phyloP scores from a whole-genome alignment of 768 basidiomycete genomes.

The Auriscalpium microsporum region DNA sequence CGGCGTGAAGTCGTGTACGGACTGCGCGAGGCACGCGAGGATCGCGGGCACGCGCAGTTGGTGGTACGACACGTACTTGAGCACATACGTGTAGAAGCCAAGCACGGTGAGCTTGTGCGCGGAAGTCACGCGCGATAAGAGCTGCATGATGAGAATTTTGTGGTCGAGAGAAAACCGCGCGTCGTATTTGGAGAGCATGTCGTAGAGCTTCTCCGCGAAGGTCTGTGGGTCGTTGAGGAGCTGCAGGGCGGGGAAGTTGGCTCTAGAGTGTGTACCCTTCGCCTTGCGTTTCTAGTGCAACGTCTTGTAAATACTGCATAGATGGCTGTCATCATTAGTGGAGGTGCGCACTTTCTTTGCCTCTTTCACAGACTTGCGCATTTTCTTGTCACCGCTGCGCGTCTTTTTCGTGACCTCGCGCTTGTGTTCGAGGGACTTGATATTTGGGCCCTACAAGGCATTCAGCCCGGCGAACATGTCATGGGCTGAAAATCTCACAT shows the following conservation, averaged over 20 bases:
- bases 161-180: conserved; percentile 95
- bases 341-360: conserved; percentile 56
- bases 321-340: background rate
- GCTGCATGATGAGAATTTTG: conserved; percentile 95
- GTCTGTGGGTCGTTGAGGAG: conserved; percentile 92
- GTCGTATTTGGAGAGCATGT: conserved; percentile 75
- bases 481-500: conserved; percentile 23
- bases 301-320: conserved; percentile 1
- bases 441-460: conserved; percentile 39
- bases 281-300: conserved; percentile 28
- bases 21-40: conserved; percentile 89
- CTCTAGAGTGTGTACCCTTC: conserved; percentile 21
- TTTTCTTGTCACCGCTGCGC: conserved; percentile 70
- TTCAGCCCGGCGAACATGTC: background rate
- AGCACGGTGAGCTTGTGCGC: conserved; percentile 89
- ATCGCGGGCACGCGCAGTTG: conserved; percentile 91
- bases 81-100: conserved; percentile 90
- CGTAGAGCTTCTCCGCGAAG: conserved; percentile 90
- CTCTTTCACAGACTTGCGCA: conserved; percentile 60
- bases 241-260: conserved; percentile 90
- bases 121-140: conserved; percentile 90
- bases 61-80: conserved; percentile 87
- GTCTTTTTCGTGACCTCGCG: conserved; percentile 94
- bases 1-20: conserved; percentile 90
- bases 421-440: conserved; percentile 73